Evolutionary conservation across 768 basidiomycete genomes (phyloP), one percentile per base, ranked within the genome.

Genomic region (Lentinula detonsa): DNA sequence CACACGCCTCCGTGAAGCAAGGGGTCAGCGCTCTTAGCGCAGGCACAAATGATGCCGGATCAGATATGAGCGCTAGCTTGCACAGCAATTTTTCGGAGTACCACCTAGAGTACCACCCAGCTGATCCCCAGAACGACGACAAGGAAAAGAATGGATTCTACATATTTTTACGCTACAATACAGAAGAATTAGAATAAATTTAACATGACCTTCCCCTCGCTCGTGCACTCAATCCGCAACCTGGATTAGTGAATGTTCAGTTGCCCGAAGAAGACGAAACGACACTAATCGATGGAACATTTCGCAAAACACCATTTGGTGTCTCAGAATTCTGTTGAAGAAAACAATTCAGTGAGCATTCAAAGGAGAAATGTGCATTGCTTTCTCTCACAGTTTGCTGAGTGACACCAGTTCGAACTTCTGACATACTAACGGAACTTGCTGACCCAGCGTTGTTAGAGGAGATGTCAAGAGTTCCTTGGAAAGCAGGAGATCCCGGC

Each of bases 201-300:
- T 39, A 8, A 39, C 7, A 2, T 8, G n/a, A 15, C 43, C 43
- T 45, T 45, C 43, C n/a, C 43, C 43, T n/a, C n/a, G 8, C 45
- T 43, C n/a, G n/a, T 43, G 16, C 42, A 43, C 5, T 5, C 6
- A 23, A 28, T 28, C 28, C 37, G 3, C 15, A n/a, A 46, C 45
- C 21, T 46, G 11, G 4, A 9, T 21, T 13, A 33, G 33, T 1
- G 10, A 37, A 54, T 21, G 18, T 39, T 37, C n/a, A 37, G 1
- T n/a, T 33, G n/a, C 39, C 53, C 53, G 53, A 54, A 6, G 53
- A 54, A 54, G 34, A 54, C 53, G 53, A 54, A 54, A 54, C 28
- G 21, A 48, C 31, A 52, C 11, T 37, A 18, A 54, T 54, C 18
- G 18, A 54, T 37, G 53, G 53, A 37, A 54, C 53, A 18, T 10